Evolutionary conservation across 177 flowering plant species (phyloP).

Genomic region (Telopea speciosissima): DNA sequence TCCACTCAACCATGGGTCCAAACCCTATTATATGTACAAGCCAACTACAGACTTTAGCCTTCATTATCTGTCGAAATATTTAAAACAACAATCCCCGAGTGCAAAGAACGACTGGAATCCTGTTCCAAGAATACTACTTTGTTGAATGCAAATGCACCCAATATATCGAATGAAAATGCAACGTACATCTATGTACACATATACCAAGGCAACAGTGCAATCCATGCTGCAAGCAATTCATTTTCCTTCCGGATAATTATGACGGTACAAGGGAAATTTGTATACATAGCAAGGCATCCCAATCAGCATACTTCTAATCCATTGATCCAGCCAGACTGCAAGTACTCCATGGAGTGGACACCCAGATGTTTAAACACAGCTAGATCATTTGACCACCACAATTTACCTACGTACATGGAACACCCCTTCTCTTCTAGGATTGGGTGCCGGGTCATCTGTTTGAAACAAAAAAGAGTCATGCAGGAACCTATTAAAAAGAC

Average conservation of each 20-base stretch:
- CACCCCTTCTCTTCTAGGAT: slow-evolving; percentile 26
- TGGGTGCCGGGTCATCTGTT: slow-evolving; percentile 32
- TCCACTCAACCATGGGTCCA: too few species aligned
- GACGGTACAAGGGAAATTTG: background rate
- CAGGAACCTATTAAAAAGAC: background rate
- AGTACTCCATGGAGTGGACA: background rate
- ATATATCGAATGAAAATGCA: too few species aligned
- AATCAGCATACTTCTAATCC: background rate
- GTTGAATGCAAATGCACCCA: too few species aligned
- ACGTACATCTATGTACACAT: background rate
- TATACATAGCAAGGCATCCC: background rate
- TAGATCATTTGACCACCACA: background rate
- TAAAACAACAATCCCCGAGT: too few species aligned
- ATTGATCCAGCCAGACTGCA: background rate
- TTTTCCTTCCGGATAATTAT: background rate
- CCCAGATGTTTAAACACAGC: background rate
- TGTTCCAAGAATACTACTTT: too few species aligned
- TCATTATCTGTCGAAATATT: too few species aligned
- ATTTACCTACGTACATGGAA: slow-evolving; percentile 18
- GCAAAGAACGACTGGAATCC: too few species aligned
- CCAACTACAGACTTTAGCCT: too few species aligned
- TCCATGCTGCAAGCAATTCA: background rate
- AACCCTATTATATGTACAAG: too few species aligned
- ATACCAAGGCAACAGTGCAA: background rate
- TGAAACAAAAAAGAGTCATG: slow-evolving; percentile 1